These are phyloP conservation scores for Mortierella claussenii DNA, from an alignment of 192 early-diverging fungal genomes.

Conservation along the genomic window DNA sequence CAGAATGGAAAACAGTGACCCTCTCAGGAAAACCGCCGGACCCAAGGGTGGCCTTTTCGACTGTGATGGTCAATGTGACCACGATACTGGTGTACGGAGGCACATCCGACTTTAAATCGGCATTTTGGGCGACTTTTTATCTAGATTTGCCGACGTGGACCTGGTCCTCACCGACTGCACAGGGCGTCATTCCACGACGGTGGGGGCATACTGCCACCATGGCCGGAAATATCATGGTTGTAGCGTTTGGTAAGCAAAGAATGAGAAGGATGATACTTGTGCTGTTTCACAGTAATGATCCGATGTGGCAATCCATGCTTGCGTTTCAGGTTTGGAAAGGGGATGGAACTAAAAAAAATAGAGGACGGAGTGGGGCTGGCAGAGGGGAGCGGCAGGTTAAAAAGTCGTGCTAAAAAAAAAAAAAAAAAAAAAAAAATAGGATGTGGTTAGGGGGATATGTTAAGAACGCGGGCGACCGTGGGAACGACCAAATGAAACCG, in stretches of 20 bases:
- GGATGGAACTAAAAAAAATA: no score
- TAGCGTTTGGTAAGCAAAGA: conserved; percentile 33
- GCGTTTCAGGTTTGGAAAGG: no score
- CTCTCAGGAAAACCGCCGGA: conserved; percentile 22
- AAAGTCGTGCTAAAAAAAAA: no score
- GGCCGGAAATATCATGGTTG: conserved; percentile 35
- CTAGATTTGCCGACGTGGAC: conserved; percentile 31
- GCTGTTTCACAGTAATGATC: no score
- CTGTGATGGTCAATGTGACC: conserved; percentile 35
- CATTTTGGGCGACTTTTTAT: conserved; percentile 30
- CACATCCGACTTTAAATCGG: conserved; percentile 19
- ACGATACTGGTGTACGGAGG: conserved; percentile 33
- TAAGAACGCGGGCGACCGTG: no score
- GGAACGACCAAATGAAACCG: no score
- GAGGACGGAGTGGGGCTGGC: no score
- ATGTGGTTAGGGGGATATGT: no score
- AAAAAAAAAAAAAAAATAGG: no score
- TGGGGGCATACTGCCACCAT: conserved; percentile 47
- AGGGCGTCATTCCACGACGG: conserved; percentile 13
- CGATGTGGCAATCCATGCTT: no score
- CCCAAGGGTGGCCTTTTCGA: conserved; percentile 18
- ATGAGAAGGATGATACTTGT: background rate
- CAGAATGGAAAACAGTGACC: conserved; percentile 11
- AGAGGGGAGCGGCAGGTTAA: no score
- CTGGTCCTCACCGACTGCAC: conserved; percentile 23